Percentiles rank a stretch among this genome's conserved stretches.
Conservation (phyloP, 1,284 basidiomycete genomes). For the Ganoderma sinense region DNA sequence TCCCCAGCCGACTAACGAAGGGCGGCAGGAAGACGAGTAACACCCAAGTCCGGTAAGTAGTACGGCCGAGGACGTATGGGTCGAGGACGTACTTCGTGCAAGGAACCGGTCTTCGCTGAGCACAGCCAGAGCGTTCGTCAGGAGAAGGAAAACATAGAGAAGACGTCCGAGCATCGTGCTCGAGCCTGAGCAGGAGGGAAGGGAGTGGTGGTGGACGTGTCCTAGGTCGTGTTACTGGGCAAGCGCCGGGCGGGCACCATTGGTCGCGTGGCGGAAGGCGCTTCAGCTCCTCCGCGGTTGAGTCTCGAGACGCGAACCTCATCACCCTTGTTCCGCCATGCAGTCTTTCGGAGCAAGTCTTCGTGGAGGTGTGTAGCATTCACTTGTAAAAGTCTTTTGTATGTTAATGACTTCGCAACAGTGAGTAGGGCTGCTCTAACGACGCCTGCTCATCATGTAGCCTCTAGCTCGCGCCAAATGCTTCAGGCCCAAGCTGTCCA, state of each 20-base stretch:
- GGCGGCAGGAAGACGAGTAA: constrained; percentile 1
- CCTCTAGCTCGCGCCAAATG: constrained; percentile 38
- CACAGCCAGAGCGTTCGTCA: constrained; percentile 94
- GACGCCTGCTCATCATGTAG: constrained; percentile 30
- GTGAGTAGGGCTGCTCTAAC: constrained; percentile 23
- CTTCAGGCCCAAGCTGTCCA: constrained; percentile 43
- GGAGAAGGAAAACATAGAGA: constrained; percentile 78
- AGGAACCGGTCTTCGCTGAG: constrained; percentile 96
- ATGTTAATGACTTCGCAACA: neutral
- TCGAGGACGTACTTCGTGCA: constrained; percentile 77
- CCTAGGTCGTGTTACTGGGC: constrained; percentile 18
- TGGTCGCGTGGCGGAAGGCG: constrained; percentile 21
- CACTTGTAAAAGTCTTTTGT: neutral
- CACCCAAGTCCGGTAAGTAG: constrained; percentile 17
- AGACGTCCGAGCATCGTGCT: constrained; percentile 64
- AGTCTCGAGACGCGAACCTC: constrained; percentile 9
- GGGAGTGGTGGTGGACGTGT: constrained; percentile 29
- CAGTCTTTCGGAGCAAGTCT: constrained; percentile 41
- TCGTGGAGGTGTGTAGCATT: constrained; percentile 31
- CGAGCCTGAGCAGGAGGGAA: constrained; percentile 11
- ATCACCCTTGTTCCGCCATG: constrained; percentile 38
- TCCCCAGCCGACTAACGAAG: constrained; percentile 88
- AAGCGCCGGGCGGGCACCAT: constrained; percentile 10
- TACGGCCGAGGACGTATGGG: neutral
- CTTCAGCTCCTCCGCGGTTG: constrained; percentile 16